These are phyloP conservation scores for Ceratocystiopsis brevicomis DNA, from an alignment of 2,329 filamentous ascomycete species.

Conservation along the genomic window DNA sequence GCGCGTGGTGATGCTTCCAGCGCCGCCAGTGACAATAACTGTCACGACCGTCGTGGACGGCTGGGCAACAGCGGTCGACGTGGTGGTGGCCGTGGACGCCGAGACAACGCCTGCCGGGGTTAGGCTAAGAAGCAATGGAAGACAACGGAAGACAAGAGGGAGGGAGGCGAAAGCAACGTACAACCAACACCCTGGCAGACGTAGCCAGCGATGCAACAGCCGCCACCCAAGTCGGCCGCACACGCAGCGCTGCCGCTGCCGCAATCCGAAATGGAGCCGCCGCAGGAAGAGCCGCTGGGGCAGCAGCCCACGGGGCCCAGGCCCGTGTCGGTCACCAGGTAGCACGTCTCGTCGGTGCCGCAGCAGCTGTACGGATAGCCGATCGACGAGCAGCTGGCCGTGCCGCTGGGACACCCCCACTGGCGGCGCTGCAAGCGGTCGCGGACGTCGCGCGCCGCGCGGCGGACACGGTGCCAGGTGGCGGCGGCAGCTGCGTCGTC, in stretches of 20 bases:
- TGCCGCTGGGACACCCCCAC: constrained; percentile 48
- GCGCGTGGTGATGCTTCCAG: constrained; percentile 11
- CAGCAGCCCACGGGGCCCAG: constrained; percentile 60
- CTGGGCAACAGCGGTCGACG: constrained; percentile 19
- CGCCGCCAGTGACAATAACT: constrained; percentile 19
- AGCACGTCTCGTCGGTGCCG: constrained; percentile 43
- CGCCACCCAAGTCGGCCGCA: constrained; percentile 44
- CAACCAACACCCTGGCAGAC: constrained; percentile 53
- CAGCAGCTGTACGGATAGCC: constrained; percentile 57
- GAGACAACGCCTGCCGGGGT: not conserved
- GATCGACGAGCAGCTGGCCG: constrained; percentile 43
- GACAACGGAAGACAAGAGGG: too few species aligned
- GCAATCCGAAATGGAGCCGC: constrained; percentile 43
- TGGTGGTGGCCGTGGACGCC: constrained; percentile 17
- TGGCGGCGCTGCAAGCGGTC: constrained; percentile 34
- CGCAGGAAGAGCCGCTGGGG: constrained; percentile 43
- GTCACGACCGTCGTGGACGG: constrained; percentile 22
- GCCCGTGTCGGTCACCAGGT: constrained; percentile 40
- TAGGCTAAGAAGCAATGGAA: too few species aligned
- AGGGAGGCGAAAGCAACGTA: constrained; percentile 21
- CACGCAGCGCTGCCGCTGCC: constrained; percentile 44
- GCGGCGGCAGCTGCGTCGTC: constrained; percentile 7
- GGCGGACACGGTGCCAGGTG: constrained; percentile 18
- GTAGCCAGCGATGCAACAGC: constrained; percentile 58
- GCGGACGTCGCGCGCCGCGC: constrained; percentile 27